A percentile compares a stretch with the other conserved stretches of the same genome.
Evolutionary conservation across 371 early-diverging fungal species (phyloP).

Genomic region (Mortierella polycephala): DNA sequence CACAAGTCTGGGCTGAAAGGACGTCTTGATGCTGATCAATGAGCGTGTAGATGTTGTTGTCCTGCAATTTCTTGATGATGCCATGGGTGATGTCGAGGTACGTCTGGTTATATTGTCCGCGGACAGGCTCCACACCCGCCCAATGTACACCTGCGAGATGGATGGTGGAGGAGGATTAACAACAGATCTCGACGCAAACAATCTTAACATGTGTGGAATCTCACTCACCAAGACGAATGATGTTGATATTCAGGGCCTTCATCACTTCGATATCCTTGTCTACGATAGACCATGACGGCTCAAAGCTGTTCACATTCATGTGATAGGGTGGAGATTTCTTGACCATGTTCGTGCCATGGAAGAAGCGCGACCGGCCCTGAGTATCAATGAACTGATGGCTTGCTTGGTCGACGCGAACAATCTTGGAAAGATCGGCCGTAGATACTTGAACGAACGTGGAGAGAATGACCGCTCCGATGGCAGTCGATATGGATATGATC

Average conservation of each 20-base stretch:
- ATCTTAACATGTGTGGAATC: no score
- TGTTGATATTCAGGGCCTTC: slow-evolving; percentile 55
- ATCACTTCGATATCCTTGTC: slow-evolving; percentile 57
- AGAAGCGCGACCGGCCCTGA: slow-evolving; percentile 50
- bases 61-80: slow-evolving; percentile 58
- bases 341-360: slow-evolving; percentile 57
- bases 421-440: slow-evolving; percentile 35
- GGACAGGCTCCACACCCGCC: slow-evolving; percentile 69
- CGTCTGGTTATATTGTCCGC: slow-evolving; percentile 62
- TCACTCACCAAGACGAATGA: slow-evolving; percentile 14
- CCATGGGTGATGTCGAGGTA: slow-evolving; percentile 56
- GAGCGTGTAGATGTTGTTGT: slow-evolving; percentile 58
- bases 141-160: slow-evolving; percentile 55
- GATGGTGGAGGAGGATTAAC: no score
- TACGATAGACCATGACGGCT: slow-evolving; percentile 56
- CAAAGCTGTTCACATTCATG: slow-evolving; percentile 26
- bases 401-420: slow-evolving; percentile 43
- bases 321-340: slow-evolving; percentile 54
- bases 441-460: no score
- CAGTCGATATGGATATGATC: no score
- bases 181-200: no score
- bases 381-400: slow-evolving; percentile 51
- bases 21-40: slow-evolving; percentile 62
- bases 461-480: no score
- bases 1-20: slow-evolving; percentile 59